Evolutionary conservation across 73 alveolate species (phyloP), one percentile per base, ranked within the genome.

Genomic region (Tetrahymena malaccensis): DNA sequence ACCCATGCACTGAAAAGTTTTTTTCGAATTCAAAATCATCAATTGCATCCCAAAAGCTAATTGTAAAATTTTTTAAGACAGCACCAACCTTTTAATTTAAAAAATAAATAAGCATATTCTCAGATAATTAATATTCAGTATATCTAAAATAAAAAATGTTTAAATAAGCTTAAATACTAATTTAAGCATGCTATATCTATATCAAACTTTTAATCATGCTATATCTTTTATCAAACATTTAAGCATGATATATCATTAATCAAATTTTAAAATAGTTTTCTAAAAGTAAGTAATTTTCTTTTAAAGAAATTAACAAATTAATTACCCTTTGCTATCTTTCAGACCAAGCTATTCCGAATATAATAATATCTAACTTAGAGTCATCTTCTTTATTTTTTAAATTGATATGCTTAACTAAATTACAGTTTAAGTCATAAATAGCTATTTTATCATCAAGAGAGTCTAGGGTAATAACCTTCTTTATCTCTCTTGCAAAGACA

Each of bases 301-400:
- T 70, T 27, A 70, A 70, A 70, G 0, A n/a, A 40, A 10, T 40
- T 6, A 70, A 70, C 19, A 25, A 70, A 7, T 27, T 1, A 1
- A 31, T 27, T 95, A 95, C 97, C 55, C 97, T 95, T 35, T 95
- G 56, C 34, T 95, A 85, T 95, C 95, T 95, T 55, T 95, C 97
- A 0, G 97, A 95, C 97, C 97, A 95, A 19, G 97, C 95, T 43
- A 95, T 34, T 16, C 97, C 94, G 17, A 95, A 55, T 16, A 95
- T 95, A 17, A 95, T 95, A 10, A 56, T 95, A 25, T 95, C 97
- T 58, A 70, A 31, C 37, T 70, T 70, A 1, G 89, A 70, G 31
- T 70, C 89, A 70, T 70, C 89, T n/a, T 70, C 89, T n/a, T 70
- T 70, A 70, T 70, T 70, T 11, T 70, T 70, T 31, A 70, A n/a